Base-by-base conservation (phyloP, 345 rosid species). In the Populus ilicifolia region DNA sequence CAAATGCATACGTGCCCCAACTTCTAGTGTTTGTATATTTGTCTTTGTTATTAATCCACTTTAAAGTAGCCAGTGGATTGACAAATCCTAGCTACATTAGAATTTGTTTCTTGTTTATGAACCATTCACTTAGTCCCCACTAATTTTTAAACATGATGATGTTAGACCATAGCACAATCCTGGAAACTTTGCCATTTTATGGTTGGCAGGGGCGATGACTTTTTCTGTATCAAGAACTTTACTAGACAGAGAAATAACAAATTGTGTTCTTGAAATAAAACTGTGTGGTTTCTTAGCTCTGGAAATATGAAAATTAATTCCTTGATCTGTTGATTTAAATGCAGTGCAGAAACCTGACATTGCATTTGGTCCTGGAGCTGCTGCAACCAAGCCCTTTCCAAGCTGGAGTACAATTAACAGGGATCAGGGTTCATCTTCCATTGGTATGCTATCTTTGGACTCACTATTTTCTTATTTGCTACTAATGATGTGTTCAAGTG, bases 321-420 rank as follows among this genome's bases (percentile, higher is more conserved):
- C 39, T 33, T 72, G n/a, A 14, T 62, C 23, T 8, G 23, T 70
- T 80, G 46, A 29, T 44, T 64, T 13, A 62, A 54, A 30, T 52
- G 56, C 86, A 90, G 91, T 82, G 79, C 76, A 82, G 59, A 70
- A 78, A 13, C 82, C 89, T 2, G 88, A 84, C 83, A 79, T 88
- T 76, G 90, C 90, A 33, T 88, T 90, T 77, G 93, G 91, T 17
- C 44, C 43, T 67, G 93, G 87, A 67, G 50, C 50, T 44, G 83
- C 87, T 73, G 88, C 84, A 14, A 80, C 88, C 1, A 43, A 80
- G 79, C 83, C 84, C 6, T 67, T 75, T 70, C 71, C 79, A 41
- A 84, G 63, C 73, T 72, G 79, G 29, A 68, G 63, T 80, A 18
- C 77, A 80, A 72, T 80, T 78, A 82, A 75, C 71, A 63, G 68